Evolutionary conservation across 768 basidiomycete genomes (phyloP).

Genomic region (Tulasnella sp.): DNA sequence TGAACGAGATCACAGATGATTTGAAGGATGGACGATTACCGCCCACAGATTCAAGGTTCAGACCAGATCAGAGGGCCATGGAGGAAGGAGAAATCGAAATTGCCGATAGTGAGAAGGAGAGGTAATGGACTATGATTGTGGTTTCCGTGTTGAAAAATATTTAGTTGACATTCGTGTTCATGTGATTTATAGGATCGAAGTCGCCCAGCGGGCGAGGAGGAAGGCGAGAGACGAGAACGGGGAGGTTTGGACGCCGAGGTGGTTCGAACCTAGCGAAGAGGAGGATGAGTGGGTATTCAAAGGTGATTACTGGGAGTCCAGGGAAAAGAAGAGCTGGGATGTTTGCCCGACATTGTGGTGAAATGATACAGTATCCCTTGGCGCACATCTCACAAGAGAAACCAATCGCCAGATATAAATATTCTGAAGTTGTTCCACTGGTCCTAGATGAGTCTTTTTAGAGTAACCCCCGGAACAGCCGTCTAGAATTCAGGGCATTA

Average conservation of each 20-base stretch:
- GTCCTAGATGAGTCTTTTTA: too few species aligned
- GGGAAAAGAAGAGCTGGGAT: conserved; percentile 44
- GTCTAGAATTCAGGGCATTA: too few species aligned
- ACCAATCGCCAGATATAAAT: too few species aligned
- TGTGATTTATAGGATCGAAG: conserved; percentile 41
- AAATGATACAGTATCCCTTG: not conserved
- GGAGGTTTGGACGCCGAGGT: conserved; percentile 39
- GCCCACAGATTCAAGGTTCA: conserved; percentile 68
- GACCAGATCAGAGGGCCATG: conserved; percentile 73
- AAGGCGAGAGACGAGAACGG: conserved; percentile 43
- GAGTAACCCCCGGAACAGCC: too few species aligned
- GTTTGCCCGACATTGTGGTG: conserved; percentile 7
- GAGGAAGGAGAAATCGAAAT: conserved; percentile 63
- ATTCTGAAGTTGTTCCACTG: too few species aligned
- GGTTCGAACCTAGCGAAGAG: conserved; percentile 43
- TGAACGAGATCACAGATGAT: conserved; percentile 70
- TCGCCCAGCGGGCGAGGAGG: conserved; percentile 63
- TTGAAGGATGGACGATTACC: conserved; percentile 49
- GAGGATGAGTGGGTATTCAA: conserved; percentile 62
- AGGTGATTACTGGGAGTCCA: conserved; percentile 80
- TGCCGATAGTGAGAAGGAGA: conserved; percentile 63
- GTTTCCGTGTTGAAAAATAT: too few species aligned
- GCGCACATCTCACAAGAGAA: too few species aligned
- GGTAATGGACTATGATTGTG: conserved; percentile 22
- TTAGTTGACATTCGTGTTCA: too few species aligned